phyloP scores from a whole-genome alignment of 1,139 yeast genomes.

The Candida frijolesensis region DNA sequence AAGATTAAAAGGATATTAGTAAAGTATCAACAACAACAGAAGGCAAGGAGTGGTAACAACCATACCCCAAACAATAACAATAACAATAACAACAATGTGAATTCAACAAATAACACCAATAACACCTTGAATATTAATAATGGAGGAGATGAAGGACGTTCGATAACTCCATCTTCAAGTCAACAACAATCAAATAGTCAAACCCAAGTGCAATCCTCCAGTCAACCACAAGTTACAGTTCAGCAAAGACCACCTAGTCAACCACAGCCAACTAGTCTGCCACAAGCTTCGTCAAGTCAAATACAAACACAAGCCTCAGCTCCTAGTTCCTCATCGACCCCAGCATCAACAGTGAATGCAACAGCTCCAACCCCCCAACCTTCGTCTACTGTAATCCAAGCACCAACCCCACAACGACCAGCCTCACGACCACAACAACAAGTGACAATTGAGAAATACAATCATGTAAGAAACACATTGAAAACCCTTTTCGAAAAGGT shows the following conservation, averaged over 20 bases:
- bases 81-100: conserved; percentile 7
- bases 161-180: background rate
- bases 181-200: conserved; percentile 1
- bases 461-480: conserved; percentile 40
- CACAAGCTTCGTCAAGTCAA: conserved; percentile 2
- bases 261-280: background rate
- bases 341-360: conserved; percentile 9
- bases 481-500: conserved; percentile 47
- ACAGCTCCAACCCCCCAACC: conserved; percentile 7
- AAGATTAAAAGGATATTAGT: conserved; percentile 55
- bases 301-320: conserved; percentile 1
- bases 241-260: background rate
- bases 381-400: conserved; percentile 3
- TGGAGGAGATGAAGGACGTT: background rate
- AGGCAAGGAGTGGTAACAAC: conserved; percentile 28
- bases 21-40: conserved; percentile 40
- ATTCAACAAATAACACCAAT: conserved; percentile 1
- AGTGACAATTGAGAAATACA: conserved; percentile 44
- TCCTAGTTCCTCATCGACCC: conserved; percentile 9
- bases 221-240: conserved; percentile 3
- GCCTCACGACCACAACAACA: conserved; percentile 11
- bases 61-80: background rate
- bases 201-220: background rate
- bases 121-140: background rate
- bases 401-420: conserved; percentile 14